Base-by-base conservation (phyloP, 2,329 filamentous ascomycete genomes). In the Phaeosphaeriaceae sp. region DNA sequence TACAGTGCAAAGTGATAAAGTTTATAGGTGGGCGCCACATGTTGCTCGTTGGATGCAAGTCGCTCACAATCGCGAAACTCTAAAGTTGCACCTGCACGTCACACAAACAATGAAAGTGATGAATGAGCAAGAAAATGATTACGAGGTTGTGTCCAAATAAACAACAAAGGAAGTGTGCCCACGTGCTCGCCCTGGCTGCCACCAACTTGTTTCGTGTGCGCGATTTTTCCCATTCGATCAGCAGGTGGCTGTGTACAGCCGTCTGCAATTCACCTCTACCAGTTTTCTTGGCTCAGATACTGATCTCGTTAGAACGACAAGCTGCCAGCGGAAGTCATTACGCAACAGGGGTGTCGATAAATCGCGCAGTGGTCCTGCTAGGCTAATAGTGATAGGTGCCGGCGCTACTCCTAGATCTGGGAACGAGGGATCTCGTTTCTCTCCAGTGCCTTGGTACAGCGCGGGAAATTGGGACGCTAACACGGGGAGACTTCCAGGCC, bases 1-100 rank as follows among this genome's bases (percentile, higher is more conserved):
- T 55, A 68, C 65, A 69, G 55, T 68, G 67, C 30, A 69, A 47
- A 24, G 63, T 68, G 8, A 69, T 65, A 50, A 68, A 69, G 40
- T 68, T 69, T 7, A 68, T 54, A 3, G 61, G 65, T 35, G 63
- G 65, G 44, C 57, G 61, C 65, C 63, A 68, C 61, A 68, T 68
- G 11, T 26, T 28, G 51, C 19, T 55, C 40, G 13, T 3, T 44
- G 10, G 13, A 35, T 35, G 30, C 30, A 13, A 4, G 21, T 44
- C 21, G n/a, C 21, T 44, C n/a, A 44, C 17, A 44, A 6, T 8
- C 17, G 17, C n/a, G 42, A 44, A 44, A 17, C 42, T 22, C 15
- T 44, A 15, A 35, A 11, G 30, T 3, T 11, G 9, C 30, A 13
- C 6, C 30, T 35, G 13, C 9, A 15, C 13, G 13, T 11, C 9